phyloP scores from a whole-genome alignment of 2,329 filamentous ascomycete genomes.

The Neonectria magnoliae region DNA sequence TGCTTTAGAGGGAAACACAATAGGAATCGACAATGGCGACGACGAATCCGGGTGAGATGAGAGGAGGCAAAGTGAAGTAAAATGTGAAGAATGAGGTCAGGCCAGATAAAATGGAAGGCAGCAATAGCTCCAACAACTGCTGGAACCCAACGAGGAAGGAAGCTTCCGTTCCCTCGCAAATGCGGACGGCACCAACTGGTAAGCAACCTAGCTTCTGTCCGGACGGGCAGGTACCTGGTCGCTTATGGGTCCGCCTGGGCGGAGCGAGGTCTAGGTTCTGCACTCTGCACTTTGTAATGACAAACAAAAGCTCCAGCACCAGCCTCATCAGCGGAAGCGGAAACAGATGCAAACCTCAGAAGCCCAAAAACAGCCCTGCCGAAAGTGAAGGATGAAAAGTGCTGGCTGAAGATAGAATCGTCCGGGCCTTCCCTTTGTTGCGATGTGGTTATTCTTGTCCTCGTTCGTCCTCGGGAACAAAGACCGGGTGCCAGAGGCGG shows the following conservation, averaged over 20 bases:
- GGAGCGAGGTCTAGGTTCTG: neutral
- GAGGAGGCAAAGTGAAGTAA: constrained; percentile 18
- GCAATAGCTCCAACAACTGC: constrained; percentile 24
- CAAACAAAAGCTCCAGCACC: constrained; percentile 14
- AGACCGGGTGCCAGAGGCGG: neutral
- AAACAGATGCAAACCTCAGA: neutral
- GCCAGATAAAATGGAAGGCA: constrained; percentile 20
- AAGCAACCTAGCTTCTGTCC: neutral
- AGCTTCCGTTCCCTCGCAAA: constrained; percentile 11
- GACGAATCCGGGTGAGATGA: constrained; percentile 11
- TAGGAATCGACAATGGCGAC: constrained; percentile 3
- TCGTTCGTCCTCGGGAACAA: constrained; percentile 8
- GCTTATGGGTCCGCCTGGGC: constrained; percentile 12
- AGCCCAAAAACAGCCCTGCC: neutral
- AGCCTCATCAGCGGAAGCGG: neutral
- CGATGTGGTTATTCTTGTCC: neutral
- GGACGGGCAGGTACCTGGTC: constrained; percentile 10
- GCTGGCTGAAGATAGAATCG: neutral
- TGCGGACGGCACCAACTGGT: constrained; percentile 6
- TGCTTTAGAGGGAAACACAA: neutral
- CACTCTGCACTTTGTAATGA: constrained; percentile 1
- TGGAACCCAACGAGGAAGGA: constrained; percentile 17
- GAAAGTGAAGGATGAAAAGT: neutral
- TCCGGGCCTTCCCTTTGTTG: constrained; percentile 4
- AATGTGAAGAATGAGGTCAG: constrained; percentile 17